phyloP scores from a whole-genome alignment of 1,139 yeast genomes.

The Diutina ranongensis region DNA sequence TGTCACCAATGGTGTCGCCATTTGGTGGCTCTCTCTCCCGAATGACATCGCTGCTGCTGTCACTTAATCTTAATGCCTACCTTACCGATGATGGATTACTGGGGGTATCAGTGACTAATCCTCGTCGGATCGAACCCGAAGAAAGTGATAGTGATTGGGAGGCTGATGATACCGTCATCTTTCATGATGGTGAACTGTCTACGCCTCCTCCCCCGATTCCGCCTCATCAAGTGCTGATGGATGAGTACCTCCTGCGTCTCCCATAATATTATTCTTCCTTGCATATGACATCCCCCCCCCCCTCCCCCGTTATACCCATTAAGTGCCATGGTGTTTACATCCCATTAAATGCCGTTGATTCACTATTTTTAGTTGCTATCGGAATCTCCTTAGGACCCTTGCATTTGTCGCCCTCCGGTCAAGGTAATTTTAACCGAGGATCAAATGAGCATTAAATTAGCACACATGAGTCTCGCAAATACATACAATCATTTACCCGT shows the following conservation, averaged over 20 bases:
- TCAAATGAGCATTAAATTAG: neutral
- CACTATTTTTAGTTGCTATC: too few relatives aligned
- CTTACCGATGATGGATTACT: conserved; percentile 25
- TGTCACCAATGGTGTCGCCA: conserved; percentile 1
- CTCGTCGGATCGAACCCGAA: too few relatives aligned
- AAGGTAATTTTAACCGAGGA: neutral
- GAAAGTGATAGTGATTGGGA: conserved; percentile 6
- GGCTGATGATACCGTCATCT: conserved; percentile 6
- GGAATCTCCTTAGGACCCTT: neutral
- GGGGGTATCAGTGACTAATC: neutral
- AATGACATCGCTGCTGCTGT: conserved; percentile 9
- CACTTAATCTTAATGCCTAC: conserved; percentile 33
- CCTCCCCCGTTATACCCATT: too few relatives aligned
- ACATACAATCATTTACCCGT: too few relatives aligned
- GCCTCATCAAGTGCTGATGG: conserved; percentile 3
- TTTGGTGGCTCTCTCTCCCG: neutral
- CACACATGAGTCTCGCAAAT: neutral
- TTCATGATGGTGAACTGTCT: conserved; percentile 9
- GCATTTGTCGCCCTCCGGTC: neutral
- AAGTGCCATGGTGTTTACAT: too few relatives aligned
- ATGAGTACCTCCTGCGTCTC: neutral
- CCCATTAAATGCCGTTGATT: too few relatives aligned
- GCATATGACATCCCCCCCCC: neutral
- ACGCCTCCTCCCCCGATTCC: neutral
- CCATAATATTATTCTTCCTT: neutral